Conservation (phyloP, 106 monocot species). For the Amphibolis antarctica region DNA sequence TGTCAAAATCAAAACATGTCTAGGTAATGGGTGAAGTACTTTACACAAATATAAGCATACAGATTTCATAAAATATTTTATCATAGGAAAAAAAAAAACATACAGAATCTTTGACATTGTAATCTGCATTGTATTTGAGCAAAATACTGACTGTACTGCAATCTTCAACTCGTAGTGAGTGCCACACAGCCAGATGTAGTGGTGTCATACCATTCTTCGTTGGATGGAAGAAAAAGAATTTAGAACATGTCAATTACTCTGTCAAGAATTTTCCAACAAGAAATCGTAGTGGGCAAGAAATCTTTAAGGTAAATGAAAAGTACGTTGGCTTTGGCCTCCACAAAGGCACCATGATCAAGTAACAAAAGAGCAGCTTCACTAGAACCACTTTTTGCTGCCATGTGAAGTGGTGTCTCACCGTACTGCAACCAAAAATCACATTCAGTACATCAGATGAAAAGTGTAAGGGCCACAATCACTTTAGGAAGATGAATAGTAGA, state of each 20-base stretch:
- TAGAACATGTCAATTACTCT: too few relatives aligned
- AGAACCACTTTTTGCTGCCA: conserved; percentile 87
- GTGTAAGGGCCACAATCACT: too few relatives aligned
- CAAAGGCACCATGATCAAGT: conserved; percentile 43
- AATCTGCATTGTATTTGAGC: conserved; percentile 63
- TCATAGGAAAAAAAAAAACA: neutral
- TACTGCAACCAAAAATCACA: conserved; percentile 32
- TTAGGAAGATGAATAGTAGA: too few relatives aligned
- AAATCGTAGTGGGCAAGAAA: neutral
- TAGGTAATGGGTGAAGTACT: neutral
- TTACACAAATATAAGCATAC: too few relatives aligned
- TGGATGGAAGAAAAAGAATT: neutral
- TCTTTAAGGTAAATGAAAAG: conserved; percentile 2
- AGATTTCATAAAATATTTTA: neutral
- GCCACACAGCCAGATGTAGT: conserved; percentile 86
- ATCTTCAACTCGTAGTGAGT: conserved; percentile 45
- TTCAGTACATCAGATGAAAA: too few relatives aligned
- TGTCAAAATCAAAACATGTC: neutral
- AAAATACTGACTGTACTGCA: conserved; percentile 56
- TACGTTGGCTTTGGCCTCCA: conserved; percentile 82
- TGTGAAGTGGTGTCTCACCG: conserved; percentile 92
- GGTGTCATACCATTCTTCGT: conserved; percentile 96
- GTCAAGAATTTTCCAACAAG: neutral
- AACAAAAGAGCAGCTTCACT: conserved; percentile 47
- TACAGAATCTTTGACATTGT: conserved; percentile 61